Evolutionary conservation across 176 grass and related monocot species (phyloP), one percentile per base, ranked within the genome.

Genomic region (Areca catechu): DNA sequence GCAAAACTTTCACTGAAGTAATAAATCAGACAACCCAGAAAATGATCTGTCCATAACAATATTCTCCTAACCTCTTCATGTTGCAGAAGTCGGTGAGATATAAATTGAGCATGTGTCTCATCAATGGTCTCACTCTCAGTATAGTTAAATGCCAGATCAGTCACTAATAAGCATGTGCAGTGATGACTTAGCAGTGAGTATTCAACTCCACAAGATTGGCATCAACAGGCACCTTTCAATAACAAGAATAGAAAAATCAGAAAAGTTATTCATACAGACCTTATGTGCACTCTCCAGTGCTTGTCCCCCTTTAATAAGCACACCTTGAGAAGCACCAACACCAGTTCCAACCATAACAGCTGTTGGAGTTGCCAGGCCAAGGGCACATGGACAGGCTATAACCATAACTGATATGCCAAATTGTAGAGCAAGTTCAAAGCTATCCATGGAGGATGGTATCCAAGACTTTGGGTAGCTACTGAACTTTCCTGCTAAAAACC

Each of bases 341-440:
- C 93, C 93, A 50, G 87, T 91, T 24, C 85, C 93, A 80, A 97
- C 87, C 92, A 97, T 97, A 60, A 97, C 93, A 50, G 93, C 93
- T 22, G 93, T 97, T 61, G 93, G 93, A 67, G 93, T 97, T 54
- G 93, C 93, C 16, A 97, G 72, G 18, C 86, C 92, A 67, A 97
- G 72, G 16, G 92, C 80, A 16, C 92, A 97, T 53, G 92, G 92
- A 53, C 92, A 97, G 51, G 92, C 92, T 72, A 97, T 97, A 22
- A 97, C 93, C 93, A 97, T 82, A 76, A 90, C 86, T 14, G 93
- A 97, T 85, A 97, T 91, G 17, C 92, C 92, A 1, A 97, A 97
- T 68, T 97, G 86, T 51, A 97, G 92, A 57, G 92, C 86, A 22
- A 97, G 72, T 67, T 91, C 77, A 85, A 97, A 97, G 30, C 86